Percentiles rank a stretch among this genome's conserved stretches.
Evolutionary conservation across 768 basidiomycete species (phyloP).

Genomic region (Tubosaeta brunneosetosa): DNA sequence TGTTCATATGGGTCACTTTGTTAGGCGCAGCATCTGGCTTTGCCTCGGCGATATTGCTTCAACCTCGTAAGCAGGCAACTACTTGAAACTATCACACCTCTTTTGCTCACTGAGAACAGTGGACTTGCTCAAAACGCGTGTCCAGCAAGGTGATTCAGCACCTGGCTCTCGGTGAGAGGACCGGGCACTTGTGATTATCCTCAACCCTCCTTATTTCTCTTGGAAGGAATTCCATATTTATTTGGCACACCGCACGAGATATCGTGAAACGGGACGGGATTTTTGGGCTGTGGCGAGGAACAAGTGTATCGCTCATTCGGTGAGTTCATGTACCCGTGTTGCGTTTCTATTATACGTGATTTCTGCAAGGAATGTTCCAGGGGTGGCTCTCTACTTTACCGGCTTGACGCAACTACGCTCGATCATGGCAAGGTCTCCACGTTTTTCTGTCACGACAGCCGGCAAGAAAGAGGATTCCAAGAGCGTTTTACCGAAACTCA

Average conservation of each 20-base stretch:
- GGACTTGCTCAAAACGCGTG: slow-evolving; percentile 87
- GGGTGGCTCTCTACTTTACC: slow-evolving; percentile 90
- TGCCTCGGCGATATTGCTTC: slow-evolving; percentile 66
- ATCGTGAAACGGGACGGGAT: slow-evolving; percentile 64
- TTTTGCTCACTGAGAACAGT: slow-evolving; percentile 39
- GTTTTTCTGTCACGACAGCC: slow-evolving; percentile 47
- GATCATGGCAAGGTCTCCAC: slow-evolving; percentile 64
- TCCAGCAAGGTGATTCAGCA: slow-evolving; percentile 73
- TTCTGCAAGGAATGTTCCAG: slow-evolving; percentile 75
- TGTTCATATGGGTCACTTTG: not conserved
- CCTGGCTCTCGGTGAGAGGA: slow-evolving; percentile 34
- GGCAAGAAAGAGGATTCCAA: slow-evolving; percentile 20
- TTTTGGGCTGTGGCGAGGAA: slow-evolving; percentile 83
- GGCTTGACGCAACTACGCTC: slow-evolving; percentile 77
- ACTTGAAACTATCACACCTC: not conserved
- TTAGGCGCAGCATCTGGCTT: slow-evolving; percentile 77
- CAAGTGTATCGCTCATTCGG: slow-evolving; percentile 74
- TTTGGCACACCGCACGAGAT: slow-evolving; percentile 48
- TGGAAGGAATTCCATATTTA: slow-evolving; percentile 35
- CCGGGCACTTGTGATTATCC: not conserved
- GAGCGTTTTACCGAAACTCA: slow-evolving; percentile 67
- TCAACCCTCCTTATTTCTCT: not conserved
- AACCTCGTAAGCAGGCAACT: slow-evolving; percentile 55
- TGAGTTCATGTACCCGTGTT: slow-evolving; percentile 20
- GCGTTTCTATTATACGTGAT: slow-evolving; percentile 1